Conservation (phyloP, 768 basidiomycete species). For the Lentinula raphanica region DNA sequence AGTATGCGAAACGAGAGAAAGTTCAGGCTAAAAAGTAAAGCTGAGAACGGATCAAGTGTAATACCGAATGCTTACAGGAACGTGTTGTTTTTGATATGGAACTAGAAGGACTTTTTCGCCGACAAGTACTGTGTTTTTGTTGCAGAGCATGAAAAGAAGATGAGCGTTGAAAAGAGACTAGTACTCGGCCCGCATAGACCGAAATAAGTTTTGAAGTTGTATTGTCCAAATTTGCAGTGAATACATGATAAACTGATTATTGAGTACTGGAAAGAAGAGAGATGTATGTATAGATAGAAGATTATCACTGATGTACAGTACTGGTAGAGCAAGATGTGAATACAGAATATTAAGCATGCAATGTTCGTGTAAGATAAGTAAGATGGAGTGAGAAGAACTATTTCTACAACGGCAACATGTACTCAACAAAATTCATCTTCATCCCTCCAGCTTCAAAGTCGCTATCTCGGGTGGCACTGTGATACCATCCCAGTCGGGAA, state of each 20-base stretch:
- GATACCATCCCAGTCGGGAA: neutral
- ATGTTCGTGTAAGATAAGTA: neutral
- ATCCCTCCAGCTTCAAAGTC: slow-evolving; percentile 1
- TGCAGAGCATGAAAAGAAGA: slow-evolving; percentile 21
- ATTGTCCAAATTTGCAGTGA: too few relatives aligned
- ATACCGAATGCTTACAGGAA: slow-evolving; percentile 29
- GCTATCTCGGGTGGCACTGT: neutral
- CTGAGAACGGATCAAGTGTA: neutral
- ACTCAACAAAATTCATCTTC: slow-evolving; percentile 4
- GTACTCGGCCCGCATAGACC: neutral
- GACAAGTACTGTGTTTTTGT: slow-evolving; percentile 59
- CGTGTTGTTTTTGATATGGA: slow-evolving; percentile 66
- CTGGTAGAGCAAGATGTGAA: neutral
- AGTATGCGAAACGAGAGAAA: neutral
- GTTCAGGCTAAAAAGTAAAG: neutral
- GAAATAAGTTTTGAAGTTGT: neutral
- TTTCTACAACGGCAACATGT: neutral
- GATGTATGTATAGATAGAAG: too few relatives aligned
- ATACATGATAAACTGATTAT: too few relatives aligned
- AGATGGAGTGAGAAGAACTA: neutral
- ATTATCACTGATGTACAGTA: too few relatives aligned
- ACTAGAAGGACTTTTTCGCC: slow-evolving; percentile 70
- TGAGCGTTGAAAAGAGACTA: neutral
- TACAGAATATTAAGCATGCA: neutral
- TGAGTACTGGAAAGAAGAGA: neutral